Conservation (phyloP, 1,284 basidiomycete species). For the Cutaneotrichosporon cutaneum region DNA sequence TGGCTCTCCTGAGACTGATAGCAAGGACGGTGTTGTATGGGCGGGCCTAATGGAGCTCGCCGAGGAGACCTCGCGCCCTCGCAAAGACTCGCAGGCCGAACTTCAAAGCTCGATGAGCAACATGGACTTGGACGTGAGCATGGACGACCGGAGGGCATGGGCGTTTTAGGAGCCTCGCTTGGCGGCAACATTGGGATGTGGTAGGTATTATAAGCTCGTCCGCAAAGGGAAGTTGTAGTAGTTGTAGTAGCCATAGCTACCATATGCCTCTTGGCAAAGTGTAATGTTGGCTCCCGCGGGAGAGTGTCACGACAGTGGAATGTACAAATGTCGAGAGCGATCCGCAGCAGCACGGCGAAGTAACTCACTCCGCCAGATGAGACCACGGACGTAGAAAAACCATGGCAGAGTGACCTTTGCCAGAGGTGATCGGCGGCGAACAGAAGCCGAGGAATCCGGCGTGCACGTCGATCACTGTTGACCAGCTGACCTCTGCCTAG, state of each 20-base stretch:
- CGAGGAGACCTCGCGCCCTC: slow-evolving; percentile 8
- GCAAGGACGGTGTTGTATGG: slow-evolving; percentile 26
- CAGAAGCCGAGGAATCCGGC: background rate
- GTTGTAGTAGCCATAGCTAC: background rate
- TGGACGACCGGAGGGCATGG: slow-evolving; percentile 18
- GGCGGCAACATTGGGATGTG: background rate
- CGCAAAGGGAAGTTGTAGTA: background rate
- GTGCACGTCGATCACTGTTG: background rate
- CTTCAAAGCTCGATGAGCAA: slow-evolving; percentile 35
- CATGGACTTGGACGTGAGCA: slow-evolving; percentile 32
- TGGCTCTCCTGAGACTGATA: slow-evolving; percentile 28
- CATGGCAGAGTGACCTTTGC: too few relatives aligned
- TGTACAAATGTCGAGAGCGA: background rate
- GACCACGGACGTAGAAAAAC: background rate
- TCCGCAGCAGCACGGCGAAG: background rate
- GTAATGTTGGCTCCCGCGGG: background rate
- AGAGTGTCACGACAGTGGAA: background rate
- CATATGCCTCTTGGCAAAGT: slow-evolving; percentile 1
- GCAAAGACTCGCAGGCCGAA: slow-evolving; percentile 36
- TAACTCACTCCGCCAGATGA: background rate
- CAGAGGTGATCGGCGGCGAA: background rate
- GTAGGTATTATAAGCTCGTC: background rate
- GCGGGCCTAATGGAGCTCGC: slow-evolving; percentile 21
- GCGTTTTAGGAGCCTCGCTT: background rate
- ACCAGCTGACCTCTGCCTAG: background rate